phyloP scores from a whole-genome alignment of 2,329 filamentous ascomycete species.

The Trichoderma simmonsii region DNA sequence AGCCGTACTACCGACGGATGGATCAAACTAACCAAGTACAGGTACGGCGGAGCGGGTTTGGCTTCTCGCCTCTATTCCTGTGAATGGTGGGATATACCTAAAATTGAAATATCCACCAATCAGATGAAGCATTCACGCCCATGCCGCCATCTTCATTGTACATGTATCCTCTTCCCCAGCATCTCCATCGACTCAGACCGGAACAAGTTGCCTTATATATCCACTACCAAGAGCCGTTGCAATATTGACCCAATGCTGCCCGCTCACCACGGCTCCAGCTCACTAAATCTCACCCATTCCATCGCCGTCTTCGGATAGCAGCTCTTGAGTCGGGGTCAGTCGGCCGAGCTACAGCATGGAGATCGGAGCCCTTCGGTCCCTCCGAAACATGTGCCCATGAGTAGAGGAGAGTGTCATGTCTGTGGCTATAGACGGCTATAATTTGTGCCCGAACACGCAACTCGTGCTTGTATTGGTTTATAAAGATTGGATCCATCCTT shows the following conservation, averaged over 20 bases:
- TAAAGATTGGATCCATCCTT: not conserved
- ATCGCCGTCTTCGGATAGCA: slow-evolving; percentile 17
- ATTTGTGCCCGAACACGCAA: not conserved
- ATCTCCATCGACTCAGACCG: not conserved
- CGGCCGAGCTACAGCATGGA: not conserved
- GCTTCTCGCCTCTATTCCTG: not conserved
- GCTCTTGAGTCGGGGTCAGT: not conserved
- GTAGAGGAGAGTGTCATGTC: not conserved
- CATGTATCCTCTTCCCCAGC: not conserved
- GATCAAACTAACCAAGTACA: not conserved
- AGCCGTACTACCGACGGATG: slow-evolving; percentile 14
- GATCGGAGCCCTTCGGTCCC: slow-evolving; percentile 8
- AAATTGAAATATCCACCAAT: slow-evolving; percentile 12
- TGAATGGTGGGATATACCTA: slow-evolving; percentile 9
- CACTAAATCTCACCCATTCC: not conserved
- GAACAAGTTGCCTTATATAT: not conserved
- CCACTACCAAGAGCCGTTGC: not conserved
- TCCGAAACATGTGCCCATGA: not conserved
- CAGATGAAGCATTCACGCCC: not conserved
- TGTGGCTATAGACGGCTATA: slow-evolving; percentile 1
- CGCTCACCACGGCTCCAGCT: not conserved
- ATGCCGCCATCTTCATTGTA: not conserved
- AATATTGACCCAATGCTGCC: not conserved
- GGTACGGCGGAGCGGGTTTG: not conserved
- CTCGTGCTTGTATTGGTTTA: not conserved